phyloP scores from a whole-genome alignment of 1,284 basidiomycete species.

The Moesziomyces aphidis region DNA sequence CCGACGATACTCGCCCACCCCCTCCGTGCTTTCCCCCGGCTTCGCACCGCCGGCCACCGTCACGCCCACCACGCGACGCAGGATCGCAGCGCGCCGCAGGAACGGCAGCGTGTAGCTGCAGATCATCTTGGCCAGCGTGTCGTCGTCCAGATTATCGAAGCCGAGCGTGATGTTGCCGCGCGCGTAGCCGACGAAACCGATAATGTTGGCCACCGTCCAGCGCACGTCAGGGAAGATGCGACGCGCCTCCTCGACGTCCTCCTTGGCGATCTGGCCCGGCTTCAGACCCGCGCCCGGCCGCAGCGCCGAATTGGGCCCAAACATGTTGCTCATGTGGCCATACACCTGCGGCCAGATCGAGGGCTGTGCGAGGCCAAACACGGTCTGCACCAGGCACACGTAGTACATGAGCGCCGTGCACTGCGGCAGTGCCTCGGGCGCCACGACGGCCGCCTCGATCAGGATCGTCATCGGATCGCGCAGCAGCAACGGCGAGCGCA shows the following conservation, averaged over 20 bases:
- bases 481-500: slow-evolving; percentile 62
- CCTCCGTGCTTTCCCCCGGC: background rate
- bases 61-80: slow-evolving; percentile 77
- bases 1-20: slow-evolving; percentile 58
- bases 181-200: slow-evolving; percentile 65
- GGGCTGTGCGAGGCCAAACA: slow-evolving; percentile 67
- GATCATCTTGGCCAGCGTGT: slow-evolving; percentile 80
- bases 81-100: slow-evolving; percentile 87
- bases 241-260: slow-evolving; percentile 47
- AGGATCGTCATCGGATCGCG: slow-evolving; percentile 65
- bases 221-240: slow-evolving; percentile 64
- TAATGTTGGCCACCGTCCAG: slow-evolving; percentile 65
- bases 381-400: slow-evolving; percentile 61
- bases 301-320: slow-evolving; percentile 21
- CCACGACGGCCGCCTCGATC: slow-evolving; percentile 61
- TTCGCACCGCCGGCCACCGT: background rate
- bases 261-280: slow-evolving; percentile 30
- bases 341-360: slow-evolving; percentile 59
- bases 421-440: slow-evolving; percentile 58
- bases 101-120: slow-evolving; percentile 93
- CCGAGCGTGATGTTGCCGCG: slow-evolving; percentile 67
- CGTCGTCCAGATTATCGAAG: slow-evolving; percentile 64
- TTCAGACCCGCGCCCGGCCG: slow-evolving; percentile 42
- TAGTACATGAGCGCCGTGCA: slow-evolving; percentile 67
- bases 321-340: slow-evolving; percentile 36